A percentile compares a stretch with the other conserved stretches of the same genome.
phyloP scores from a whole-genome alignment of 352 stramenopile species.

The Vaucheria bursata region DNA sequence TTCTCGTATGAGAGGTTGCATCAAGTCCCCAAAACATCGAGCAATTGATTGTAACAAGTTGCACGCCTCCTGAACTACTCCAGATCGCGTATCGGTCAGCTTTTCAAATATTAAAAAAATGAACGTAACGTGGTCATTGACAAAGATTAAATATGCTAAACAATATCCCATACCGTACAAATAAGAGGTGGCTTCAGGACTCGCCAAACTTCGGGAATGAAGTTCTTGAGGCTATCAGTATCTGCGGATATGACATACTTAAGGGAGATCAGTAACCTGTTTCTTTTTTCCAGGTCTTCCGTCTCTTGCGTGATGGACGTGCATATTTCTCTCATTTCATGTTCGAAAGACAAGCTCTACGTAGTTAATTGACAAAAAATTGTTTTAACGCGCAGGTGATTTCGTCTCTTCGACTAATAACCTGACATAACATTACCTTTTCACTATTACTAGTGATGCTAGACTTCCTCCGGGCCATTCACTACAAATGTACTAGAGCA shows the following conservation, averaged over 20 bases:
- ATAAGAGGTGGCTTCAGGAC: neutral
- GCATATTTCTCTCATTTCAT: neutral
- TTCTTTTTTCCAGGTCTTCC: neutral
- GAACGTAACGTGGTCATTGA: neutral
- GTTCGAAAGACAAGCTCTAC: too few relatives aligned
- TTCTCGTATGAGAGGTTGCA: constrained; percentile 1
- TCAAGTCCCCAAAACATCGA: neutral
- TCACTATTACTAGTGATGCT: too few relatives aligned
- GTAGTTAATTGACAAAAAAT: too few relatives aligned
- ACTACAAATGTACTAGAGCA: too few relatives aligned
- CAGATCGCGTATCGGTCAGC: neutral
- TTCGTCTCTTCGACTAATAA: too few relatives aligned
- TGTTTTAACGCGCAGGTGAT: too few relatives aligned
- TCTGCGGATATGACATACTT: neutral
- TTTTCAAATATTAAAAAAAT: neutral
- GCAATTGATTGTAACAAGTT: neutral
- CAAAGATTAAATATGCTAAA: neutral
- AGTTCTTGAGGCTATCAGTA: neutral
- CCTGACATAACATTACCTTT: too few relatives aligned
- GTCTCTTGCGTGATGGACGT: neutral
- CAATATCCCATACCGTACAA: neutral
- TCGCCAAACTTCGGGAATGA: constrained; percentile 6
- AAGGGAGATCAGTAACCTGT: neutral
- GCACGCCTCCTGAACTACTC: neutral
- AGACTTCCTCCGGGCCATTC: too few relatives aligned